Evolutionary conservation across 2,329 filamentous ascomycete species (phyloP).

Genomic region (Fusarium globosum): DNA sequence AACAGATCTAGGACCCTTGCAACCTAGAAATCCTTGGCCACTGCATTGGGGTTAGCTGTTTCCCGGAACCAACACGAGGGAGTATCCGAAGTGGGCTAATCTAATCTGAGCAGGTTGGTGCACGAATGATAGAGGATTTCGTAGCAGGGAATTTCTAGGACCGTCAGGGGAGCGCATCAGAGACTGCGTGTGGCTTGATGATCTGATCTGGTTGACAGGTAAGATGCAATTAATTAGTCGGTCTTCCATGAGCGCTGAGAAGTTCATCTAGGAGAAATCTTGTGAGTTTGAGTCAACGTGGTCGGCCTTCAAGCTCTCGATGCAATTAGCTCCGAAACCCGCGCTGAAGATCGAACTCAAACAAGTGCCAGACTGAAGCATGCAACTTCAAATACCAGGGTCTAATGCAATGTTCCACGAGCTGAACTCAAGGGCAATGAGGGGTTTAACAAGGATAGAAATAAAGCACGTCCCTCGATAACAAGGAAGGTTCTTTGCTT

Average conservation of each 20-base stretch:
- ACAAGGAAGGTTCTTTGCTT: background rate
- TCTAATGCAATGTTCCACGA: background rate
- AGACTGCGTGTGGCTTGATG: background rate
- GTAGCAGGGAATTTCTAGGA: background rate
- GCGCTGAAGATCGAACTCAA: accelerated
- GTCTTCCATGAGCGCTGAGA: background rate
- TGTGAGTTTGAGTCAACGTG: accelerated
- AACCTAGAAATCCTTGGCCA: accelerated
- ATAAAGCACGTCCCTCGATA: background rate
- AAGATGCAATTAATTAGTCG: background rate
- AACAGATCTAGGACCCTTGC: background rate
- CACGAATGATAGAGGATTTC: background rate
- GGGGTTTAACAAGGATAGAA: background rate
- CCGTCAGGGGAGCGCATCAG: background rate
- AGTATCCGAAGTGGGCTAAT: background rate
- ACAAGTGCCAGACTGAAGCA: background rate
- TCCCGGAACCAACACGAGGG: background rate
- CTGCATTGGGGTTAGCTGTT: background rate
- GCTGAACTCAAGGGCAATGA: background rate
- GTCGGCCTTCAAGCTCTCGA: background rate
- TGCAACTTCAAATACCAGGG: background rate
- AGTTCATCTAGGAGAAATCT: accelerated
- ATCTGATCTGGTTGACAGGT: background rate
- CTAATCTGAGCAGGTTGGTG: background rate
- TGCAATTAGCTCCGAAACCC: background rate